Evolutionary conservation across 2,329 filamentous ascomycete genomes (phyloP).

Genomic region (Exophiala dermatitidis): DNA sequence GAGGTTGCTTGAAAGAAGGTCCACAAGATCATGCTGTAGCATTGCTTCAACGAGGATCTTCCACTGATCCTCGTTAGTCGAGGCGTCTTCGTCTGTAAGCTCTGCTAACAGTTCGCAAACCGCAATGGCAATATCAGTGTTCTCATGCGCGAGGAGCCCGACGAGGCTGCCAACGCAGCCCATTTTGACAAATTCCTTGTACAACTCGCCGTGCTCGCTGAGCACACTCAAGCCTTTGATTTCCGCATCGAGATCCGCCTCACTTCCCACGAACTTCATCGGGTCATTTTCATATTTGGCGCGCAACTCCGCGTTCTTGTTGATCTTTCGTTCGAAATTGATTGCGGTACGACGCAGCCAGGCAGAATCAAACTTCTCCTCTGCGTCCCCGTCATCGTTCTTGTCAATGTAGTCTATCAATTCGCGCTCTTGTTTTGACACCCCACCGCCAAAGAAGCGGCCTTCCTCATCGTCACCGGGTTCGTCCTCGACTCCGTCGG

Average conservation of each 20-base stretch:
- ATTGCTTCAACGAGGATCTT: slow-evolving; percentile 60
- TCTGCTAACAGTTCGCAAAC: slow-evolving; percentile 84
- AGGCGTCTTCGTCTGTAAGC: slow-evolving; percentile 86
- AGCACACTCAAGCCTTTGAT: slow-evolving; percentile 83
- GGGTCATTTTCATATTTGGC: slow-evolving; percentile 77
- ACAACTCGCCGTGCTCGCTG: slow-evolving; percentile 77
- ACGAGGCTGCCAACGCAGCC: slow-evolving; percentile 69
- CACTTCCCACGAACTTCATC: slow-evolving; percentile 60
- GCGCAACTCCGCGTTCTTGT: slow-evolving; percentile 80
- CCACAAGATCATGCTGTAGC: slow-evolving; percentile 62
- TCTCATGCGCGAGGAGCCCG: slow-evolving; percentile 81
- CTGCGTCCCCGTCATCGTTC: slow-evolving; percentile 47
- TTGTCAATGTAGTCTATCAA: slow-evolving; percentile 83
- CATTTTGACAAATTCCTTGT: slow-evolving; percentile 68
- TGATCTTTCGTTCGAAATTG: slow-evolving; percentile 83
- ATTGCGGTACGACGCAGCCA: slow-evolving; percentile 79
- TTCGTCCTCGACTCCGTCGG: slow-evolving; percentile 49
- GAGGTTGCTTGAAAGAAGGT: slow-evolving; percentile 70
- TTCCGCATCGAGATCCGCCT: slow-evolving; percentile 82
- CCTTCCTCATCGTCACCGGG: slow-evolving; percentile 77
- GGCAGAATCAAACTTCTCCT: slow-evolving; percentile 63
- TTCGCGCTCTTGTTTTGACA: slow-evolving; percentile 70
- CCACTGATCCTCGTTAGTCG: slow-evolving; percentile 75
- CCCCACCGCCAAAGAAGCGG: slow-evolving; percentile 88
- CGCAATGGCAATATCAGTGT: slow-evolving; percentile 91